Base-by-base conservation (phyloP, 75 land plant species). In the Chamaecyparis obtusa region DNA sequence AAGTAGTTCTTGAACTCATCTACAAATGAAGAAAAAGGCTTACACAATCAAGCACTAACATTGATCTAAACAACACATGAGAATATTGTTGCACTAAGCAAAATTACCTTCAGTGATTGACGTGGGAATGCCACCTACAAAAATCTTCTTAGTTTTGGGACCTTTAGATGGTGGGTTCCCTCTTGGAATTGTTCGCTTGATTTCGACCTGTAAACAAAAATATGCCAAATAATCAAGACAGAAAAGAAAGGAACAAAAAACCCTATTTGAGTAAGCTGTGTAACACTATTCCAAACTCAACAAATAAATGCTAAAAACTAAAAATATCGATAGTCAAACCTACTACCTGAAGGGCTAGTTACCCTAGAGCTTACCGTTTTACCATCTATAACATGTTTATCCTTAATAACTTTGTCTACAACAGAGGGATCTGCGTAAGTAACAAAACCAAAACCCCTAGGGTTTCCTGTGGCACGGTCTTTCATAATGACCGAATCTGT, bases 71-170 rank as follows among this genome's bases (percentile, higher is more conserved):
- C 24, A 44, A 85, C 4, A 67, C 17, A 72, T 2, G 3, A 21
- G 3, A 2, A 44, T 24, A 8, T 71, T 3, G 14, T 21, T 10
- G 9, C 44, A 21, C 35, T n/a, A 36, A 74, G 37, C 80, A 49
- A 67, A 21, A 83, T 46, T 90, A 96, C 99, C 99, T 90, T 97
- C 95, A 72, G 90, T 91, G 9, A 96, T 86, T 78, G 94, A 79
- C 51, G 99, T 86, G 43, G 97, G 97, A 78, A 97, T 94, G 8
- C 99, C 99, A 87, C 99, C 99, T 37, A 97, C 99, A 94, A 97
- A 96, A 71, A 97, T 93, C 88, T 97, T 97, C 89, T 93, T 97
- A 4, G 99, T 97, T 90, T 92, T 97, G 85, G 94, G 92, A 87
- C 97, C 99, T 79, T 93, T 93, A 9, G 91, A 85, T 16, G 87